Evolutionary conservation across 441 rosid genomes (phyloP).

Genomic region (Erodium trifolium): DNA sequence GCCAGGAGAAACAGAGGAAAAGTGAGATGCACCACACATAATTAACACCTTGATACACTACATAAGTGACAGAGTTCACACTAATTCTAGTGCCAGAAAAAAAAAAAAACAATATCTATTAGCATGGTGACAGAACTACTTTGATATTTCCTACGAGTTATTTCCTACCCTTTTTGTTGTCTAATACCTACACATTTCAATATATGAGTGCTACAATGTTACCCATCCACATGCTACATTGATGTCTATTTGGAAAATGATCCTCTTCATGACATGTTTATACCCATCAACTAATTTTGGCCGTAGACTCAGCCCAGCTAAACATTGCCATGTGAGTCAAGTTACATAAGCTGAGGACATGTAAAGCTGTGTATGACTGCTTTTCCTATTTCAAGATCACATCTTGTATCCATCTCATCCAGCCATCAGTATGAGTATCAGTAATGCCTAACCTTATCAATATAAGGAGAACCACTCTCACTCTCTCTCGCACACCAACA

Average conservation of each 20-base stretch:
- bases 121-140: no score
- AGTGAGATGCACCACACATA: background rate
- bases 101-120: no score
- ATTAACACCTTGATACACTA: background rate
- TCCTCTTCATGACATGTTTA: background rate
- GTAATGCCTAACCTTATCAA: background rate
- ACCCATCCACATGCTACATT: no score
- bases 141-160: no score
- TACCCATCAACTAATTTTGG: background rate
- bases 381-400: background rate
- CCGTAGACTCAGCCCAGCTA: background rate
- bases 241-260: background rate
- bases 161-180: background rate
- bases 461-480: background rate
- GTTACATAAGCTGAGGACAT: background rate
- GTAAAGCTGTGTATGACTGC: background rate
- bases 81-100: background rate
- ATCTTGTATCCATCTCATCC: background rate
- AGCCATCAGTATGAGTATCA: background rate
- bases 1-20: background rate
- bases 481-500: background rate
- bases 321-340: background rate
- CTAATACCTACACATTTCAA: background rate
- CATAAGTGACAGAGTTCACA: background rate
- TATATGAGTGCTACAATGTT: background rate